Conservation (phyloP, 1,139 yeast genomes). For the Blastobotrys serpentis region DNA sequence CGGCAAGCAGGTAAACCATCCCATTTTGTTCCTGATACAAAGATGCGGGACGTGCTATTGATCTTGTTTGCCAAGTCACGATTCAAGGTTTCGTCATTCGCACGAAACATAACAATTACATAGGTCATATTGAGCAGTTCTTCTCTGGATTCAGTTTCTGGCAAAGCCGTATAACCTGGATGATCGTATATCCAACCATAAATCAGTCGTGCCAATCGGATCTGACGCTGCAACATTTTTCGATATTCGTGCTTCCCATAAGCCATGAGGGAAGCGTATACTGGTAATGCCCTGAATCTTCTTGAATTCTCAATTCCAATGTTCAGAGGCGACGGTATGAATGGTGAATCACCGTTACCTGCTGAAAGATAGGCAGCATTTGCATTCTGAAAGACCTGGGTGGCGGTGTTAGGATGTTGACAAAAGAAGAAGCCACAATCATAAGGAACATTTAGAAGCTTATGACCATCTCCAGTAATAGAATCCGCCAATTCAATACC, state of each 20-base stretch:
- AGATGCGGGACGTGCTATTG: constrained; percentile 24
- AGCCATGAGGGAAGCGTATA: constrained; percentile 28
- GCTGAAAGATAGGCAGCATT: constrained; percentile 30
- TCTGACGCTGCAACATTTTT: constrained; percentile 24
- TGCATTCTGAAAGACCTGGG: constrained; percentile 28
- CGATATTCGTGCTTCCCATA: constrained; percentile 30
- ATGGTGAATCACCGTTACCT: background rate
- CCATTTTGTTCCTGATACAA: constrained; percentile 29
- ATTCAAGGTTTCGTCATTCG: constrained; percentile 20
- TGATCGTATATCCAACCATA: constrained; percentile 22
- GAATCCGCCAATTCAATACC: constrained; percentile 32
- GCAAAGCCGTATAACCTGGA: background rate
- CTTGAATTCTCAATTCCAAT: constrained; percentile 33
- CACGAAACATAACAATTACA: constrained; percentile 29
- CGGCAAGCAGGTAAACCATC: constrained; percentile 27
- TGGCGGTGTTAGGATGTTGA: constrained; percentile 20
- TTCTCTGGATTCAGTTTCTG: constrained; percentile 18
- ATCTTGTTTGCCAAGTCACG: constrained; percentile 20
- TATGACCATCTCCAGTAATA: constrained; percentile 34
- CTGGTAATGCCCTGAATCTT: constrained; percentile 32
- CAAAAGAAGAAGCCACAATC: constrained; percentile 32
- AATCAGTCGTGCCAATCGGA: constrained; percentile 25
- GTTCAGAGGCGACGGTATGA: constrained; percentile 25
- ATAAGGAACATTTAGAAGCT: constrained; percentile 34
- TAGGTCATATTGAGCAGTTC: constrained; percentile 24